Base-by-base conservation (phyloP, 2,329 filamentous ascomycete species). In the Alternaria sp. region DNA sequence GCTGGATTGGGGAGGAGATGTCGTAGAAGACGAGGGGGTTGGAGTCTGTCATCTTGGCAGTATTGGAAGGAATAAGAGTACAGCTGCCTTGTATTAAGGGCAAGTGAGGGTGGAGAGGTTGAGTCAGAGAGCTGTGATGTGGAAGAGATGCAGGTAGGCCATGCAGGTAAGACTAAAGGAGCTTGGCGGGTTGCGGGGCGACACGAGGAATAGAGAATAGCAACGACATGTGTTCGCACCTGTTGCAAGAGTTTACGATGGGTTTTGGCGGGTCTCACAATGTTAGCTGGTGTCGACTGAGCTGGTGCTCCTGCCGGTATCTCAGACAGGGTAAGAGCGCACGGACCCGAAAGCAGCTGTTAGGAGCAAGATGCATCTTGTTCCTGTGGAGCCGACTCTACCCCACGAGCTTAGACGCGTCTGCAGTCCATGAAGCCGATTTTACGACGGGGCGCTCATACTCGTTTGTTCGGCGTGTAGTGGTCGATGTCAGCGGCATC, bases 11-110 rank as follows among this genome's bases (percentile, higher is more conserved):
- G 5, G 81, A 81, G 45, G 81, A 79, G 63, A 86, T 84, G 76
- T 86, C 84, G 71, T 85, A 86, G 73, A 85, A 81, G 67, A 73
- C 61, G 43, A 85, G 76, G 6, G 73, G 62, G 11, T 63, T 68
- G 44, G 69, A 60, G 49, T 68, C 54, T 54, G 69, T 69, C 71
- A 75, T 79, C 32, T 62, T 64, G 60, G 45, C 56, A 19, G 55
- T 23, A 1, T 1, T 1, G 5, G 9, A 5, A 12, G 3, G 11
- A 2, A 17, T 40, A 40, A 6, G n/a, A 40, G 36, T 17, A 40
- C 8, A 17, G 36, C 0, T 40, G 15, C 8, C 15, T n/a, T 10
- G 15, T 10, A 1, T n/a, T 40, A 15, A n/a, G 15, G 32, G 15
- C 4, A n/a, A 23, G 13, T 4, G 9, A 36, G n/a, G 13, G 8